Conservation (phyloP, 2,329 filamentous ascomycete species). For the Monilinia vaccinii-corymbosi region DNA sequence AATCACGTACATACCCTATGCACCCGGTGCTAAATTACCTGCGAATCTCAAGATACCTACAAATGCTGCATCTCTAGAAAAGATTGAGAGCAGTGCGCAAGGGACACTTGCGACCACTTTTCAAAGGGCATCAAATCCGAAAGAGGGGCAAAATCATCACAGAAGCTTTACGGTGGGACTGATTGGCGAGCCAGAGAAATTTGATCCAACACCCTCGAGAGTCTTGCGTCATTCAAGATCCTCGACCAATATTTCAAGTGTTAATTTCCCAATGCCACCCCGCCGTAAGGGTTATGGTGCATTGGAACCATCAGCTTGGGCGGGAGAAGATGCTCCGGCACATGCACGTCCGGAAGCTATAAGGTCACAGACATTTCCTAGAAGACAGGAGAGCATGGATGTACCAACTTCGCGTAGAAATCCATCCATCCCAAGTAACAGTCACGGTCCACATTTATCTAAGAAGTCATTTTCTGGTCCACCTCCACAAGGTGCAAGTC, state of each 20-base stretch:
- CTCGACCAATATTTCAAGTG: constrained; percentile 19
- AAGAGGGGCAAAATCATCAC: constrained; percentile 25
- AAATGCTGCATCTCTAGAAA: constrained; percentile 42
- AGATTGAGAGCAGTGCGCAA: constrained; percentile 57
- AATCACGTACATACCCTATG: constrained; percentile 32
- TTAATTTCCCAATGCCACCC: constrained; percentile 18
- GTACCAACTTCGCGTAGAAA: not conserved
- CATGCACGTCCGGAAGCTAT: constrained; percentile 28
- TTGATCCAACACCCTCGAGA: constrained; percentile 17
- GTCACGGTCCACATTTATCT: not conserved
- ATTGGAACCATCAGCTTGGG: constrained; percentile 40
- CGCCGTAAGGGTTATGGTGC: constrained; percentile 49
- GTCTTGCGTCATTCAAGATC: constrained; percentile 20
- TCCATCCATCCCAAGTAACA: not conserved
- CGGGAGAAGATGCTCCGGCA: constrained; percentile 33
- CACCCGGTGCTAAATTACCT: constrained; percentile 14
- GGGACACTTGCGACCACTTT: constrained; percentile 52
- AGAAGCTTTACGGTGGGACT: constrained; percentile 18
- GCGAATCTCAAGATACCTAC: constrained; percentile 38
- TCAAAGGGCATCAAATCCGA: constrained; percentile 20
- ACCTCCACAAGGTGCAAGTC: constrained; percentile 26
- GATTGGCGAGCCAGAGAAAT: constrained; percentile 8
- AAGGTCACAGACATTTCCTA: constrained; percentile 29
- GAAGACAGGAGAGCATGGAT: constrained; percentile 17
- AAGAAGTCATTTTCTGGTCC: constrained; percentile 24